phyloP scores from a whole-genome alignment of 2,329 filamentous ascomycete species.

The Monilinia vaccinii-corymbosi region DNA sequence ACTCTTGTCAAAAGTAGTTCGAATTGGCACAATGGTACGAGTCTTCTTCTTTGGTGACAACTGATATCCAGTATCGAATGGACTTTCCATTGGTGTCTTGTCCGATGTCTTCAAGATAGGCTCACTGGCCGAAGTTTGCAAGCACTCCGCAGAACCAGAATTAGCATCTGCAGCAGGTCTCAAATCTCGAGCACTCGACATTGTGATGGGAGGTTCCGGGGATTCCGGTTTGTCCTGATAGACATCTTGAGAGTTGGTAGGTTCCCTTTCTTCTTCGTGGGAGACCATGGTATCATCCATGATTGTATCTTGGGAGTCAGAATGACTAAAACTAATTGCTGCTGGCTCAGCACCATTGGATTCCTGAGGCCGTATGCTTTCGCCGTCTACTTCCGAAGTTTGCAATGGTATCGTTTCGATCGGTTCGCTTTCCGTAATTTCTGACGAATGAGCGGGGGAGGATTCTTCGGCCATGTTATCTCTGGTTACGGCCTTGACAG shows the following conservation, averaged over 20 bases:
- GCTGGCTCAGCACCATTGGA: not conserved
- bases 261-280: not conserved
- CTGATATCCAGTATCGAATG: not conserved
- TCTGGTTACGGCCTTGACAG: conserved; percentile 7
- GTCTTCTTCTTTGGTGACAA: conserved; percentile 17
- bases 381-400: not conserved
- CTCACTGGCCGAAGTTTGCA: conserved; percentile 4
- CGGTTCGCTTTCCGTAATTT: not conserved
- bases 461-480: conserved; percentile 1
- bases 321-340: not conserved
- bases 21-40: conserved; percentile 42
- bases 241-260: not conserved
- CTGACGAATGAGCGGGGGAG: not conserved
- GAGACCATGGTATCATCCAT: not conserved
- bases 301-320: not conserved
- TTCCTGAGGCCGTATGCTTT: not conserved
- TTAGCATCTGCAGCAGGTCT: conserved; percentile 8
- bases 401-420: not conserved
- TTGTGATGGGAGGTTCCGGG: conserved; percentile 23
- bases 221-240: conserved; percentile 10
- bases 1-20: conserved; percentile 37
- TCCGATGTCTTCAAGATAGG: not conserved
- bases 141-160: conserved; percentile 5
- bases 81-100: not conserved
- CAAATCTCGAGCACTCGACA: conserved; percentile 23